A percentile compares a stretch with the other conserved stretches of the same genome.
Evolutionary conservation across 2,329 filamentous ascomycete species (phyloP).

Genomic region (Neopestalotiopsis sp.): DNA sequence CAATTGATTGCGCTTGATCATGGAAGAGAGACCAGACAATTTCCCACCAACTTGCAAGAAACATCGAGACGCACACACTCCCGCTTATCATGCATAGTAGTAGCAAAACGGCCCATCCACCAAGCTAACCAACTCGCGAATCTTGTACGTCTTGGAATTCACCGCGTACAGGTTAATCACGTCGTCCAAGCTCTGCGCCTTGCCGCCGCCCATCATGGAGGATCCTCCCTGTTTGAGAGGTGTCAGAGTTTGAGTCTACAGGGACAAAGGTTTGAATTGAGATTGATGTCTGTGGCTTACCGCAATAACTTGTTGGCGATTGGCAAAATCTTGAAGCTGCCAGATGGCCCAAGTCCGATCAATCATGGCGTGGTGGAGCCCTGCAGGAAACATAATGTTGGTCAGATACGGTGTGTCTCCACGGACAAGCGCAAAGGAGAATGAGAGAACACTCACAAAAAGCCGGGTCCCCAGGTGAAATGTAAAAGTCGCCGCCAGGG

Average conservation of each 20-base stretch:
- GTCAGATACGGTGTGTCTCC: neutral
- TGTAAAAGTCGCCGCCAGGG: conserved; percentile 31
- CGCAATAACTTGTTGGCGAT: conserved; percentile 12
- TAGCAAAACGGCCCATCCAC: conserved; percentile 37
- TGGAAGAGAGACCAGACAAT: neutral
- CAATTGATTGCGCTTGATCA: too few species aligned
- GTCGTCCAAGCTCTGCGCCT: conserved; percentile 23
- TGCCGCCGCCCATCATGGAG: conserved; percentile 17
- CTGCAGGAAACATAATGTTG: neutral
- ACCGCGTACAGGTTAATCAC: conserved; percentile 23
- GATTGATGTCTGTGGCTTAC: neutral
- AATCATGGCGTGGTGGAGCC: conserved; percentile 17
- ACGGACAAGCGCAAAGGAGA: neutral
- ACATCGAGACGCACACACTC: neutral
- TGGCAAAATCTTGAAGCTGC: conserved; percentile 16
- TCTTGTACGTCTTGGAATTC: conserved; percentile 25
- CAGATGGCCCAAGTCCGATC: conserved; percentile 15
- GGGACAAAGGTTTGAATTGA: neutral
- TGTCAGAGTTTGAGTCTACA: neutral
- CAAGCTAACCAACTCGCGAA: conserved; percentile 33
- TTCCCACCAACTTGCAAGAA: neutral
- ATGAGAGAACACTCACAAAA: conserved; percentile 6
- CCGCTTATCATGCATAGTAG: conserved; percentile 30
- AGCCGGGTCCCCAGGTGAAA: conserved; percentile 11
- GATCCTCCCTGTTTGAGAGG: conserved; percentile 15